Evolutionary conservation across 805 yeast species (phyloP), one percentile per base, ranked within the genome.

Genomic region (Ogataea trehalophila): DNA sequence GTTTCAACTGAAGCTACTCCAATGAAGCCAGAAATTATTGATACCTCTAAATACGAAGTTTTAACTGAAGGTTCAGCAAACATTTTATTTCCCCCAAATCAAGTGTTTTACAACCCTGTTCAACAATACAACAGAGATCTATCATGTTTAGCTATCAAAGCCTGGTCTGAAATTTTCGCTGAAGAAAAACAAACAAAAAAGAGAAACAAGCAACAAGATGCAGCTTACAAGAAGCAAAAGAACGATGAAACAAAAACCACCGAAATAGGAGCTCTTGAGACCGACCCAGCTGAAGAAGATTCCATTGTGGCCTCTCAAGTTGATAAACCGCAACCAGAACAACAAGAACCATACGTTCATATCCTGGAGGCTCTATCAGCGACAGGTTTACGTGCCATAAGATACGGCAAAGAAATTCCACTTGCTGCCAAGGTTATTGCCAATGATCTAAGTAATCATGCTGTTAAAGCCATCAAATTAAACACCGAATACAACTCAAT

Each of bases 121-220:
- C 99, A 94, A 68, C 98, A 92, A 68, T 94, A 90, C 69, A 94
- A 94, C 66, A 77, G 99, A 58, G 99, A 94, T 63, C 69, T 94
- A 42, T 85, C 95, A 55, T 85, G 88, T 6, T 71, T 85, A 57
- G 90, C 88, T 8, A 91, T 94, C 51, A 77, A 82, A 48, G 95
- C 98, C 0, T 94, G 95, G 92, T 75, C 83, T 37, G 80, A 84
- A 46, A 57, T 85, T 34, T 83, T 80, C 52, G 67, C 73, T 17
- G 75, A 67, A 37, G 65, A 64, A 41, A 59, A 62, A 35, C 56
- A 48, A 20, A 65, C 65, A 11, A 60, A 58, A 53, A 63, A 59
- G 43, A 61, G 58, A 48, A 55, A 56, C 15, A 57, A 55, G 34
- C 58, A 52, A 35, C 56, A 55, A 35, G 55, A 44, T 17, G 53